Evolutionary conservation across 2,329 filamentous ascomycete species (phyloP), one percentile per base, ranked within the genome.

Genomic region (Colletotrichum sp.): DNA sequence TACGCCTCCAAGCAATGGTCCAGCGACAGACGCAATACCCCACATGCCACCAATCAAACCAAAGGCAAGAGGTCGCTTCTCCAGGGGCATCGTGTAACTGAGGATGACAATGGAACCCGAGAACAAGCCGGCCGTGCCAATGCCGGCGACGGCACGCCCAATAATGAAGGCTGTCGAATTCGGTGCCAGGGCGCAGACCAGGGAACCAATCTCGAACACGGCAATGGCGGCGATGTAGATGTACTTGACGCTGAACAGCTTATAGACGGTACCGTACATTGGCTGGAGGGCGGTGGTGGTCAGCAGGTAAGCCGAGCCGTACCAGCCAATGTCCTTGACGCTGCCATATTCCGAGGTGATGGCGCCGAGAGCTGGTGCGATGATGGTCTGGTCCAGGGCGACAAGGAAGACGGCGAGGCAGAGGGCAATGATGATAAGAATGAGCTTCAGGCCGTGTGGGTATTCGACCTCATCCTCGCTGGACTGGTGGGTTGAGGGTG

Each of bases 41-140:
- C 88, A 92, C 84, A 91, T 90, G 66, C 86, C 88, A 13, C 88
- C 88, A 55, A 91, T 85, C 55, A 91, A 80, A 30, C 90, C 90
- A 70, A 90, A 90, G 28, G 88, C 89, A 34, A 90, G 81, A 9
- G 88, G 90, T 36, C 90, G 85, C 78, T 90, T 89, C 9, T 87
- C 82, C 10, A 92, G 85, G 6, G 91, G 90, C 64, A 92, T 84
- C 8, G 86, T 85, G 55, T 87, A 84, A 13, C 83, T 83, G 70
- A 90, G 81, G 65, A 90, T 88, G 55, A 89, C 86, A 27, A 89
- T 86, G 56, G 86, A 85, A 22, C 89, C 89, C 2, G 87, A 88
- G 70, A 89, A 88, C 67, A 91, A 80, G 28, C 89, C 89, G 8
- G 87, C 88, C 13, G 86, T 87, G 39, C 89, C 89, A 71, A 90